These are phyloP conservation scores for Gynandropsis gynandra DNA, from an alignment of 345 rosid genomes.

Conservation along the genomic window DNA sequence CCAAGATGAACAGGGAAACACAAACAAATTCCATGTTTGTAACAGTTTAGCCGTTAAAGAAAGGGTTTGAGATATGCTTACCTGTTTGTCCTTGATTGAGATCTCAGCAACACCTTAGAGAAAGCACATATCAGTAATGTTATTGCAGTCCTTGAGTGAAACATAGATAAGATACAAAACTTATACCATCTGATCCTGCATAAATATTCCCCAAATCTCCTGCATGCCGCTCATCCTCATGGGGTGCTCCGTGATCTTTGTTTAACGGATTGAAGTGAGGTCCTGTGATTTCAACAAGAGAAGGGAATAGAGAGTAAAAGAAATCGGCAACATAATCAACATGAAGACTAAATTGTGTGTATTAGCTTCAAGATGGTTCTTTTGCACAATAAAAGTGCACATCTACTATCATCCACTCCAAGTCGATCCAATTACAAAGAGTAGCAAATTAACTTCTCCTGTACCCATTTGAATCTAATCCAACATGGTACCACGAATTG, in stretches of 20 bases:
- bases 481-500: too few species aligned
- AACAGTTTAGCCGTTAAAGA: neutral
- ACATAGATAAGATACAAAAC: neutral
- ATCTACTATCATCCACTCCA: conserved; percentile 10
- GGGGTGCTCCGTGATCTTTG: conserved; percentile 73
- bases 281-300: conserved; percentile 33
- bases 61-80: conserved; percentile 14
- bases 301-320: neutral
- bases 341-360: neutral
- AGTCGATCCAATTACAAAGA: conserved; percentile 7
- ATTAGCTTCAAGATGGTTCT: conserved; percentile 11
- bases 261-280: conserved; percentile 92
- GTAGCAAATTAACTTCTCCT: conserved; percentile 3
- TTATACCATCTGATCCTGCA: conserved; percentile 67
- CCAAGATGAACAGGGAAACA: neutral
- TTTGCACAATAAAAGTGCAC: neutral
- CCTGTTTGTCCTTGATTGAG: conserved; percentile 60
- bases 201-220: conserved; percentile 91
- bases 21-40: neutral
- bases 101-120: conserved; percentile 82
- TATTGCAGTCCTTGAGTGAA: too few species aligned
- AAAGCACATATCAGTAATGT: neutral
- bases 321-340: neutral
- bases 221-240: conserved; percentile 70
- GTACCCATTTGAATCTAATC: neutral